Conservation (phyloP, 1,284 basidiomycete genomes). For the Sanghuangporus weigelae region DNA sequence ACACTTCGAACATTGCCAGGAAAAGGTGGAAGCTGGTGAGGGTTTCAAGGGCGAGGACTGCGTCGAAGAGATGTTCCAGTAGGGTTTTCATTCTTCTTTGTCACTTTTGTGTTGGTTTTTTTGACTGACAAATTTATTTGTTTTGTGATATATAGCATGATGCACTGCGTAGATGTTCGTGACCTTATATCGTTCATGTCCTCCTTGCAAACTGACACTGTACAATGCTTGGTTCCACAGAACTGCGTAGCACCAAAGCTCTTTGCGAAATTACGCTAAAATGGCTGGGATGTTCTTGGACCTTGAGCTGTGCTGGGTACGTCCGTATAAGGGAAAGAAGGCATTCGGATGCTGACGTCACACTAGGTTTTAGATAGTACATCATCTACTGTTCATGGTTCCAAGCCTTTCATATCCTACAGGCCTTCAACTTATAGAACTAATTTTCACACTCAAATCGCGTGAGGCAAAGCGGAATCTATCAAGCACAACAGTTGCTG, state of each 20-base stretch:
- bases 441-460: background rate
- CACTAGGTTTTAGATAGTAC: background rate
- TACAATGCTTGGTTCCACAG: constrained; percentile 30
- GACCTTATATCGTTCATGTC: background rate
- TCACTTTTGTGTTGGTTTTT: background rate
- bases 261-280: constrained; percentile 60
- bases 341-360: background rate
- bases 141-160: constrained; percentile 49
- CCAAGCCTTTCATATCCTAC: background rate
- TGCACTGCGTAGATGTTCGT: constrained; percentile 86
- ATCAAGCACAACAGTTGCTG: background rate
- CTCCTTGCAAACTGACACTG: background rate
- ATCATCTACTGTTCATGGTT: background rate
- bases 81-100: constrained; percentile 28
- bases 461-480: background rate
- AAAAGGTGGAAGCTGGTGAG: constrained; percentile 77
- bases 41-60: constrained; percentile 88
- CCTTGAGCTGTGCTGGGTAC: background rate
- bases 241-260: constrained; percentile 78
- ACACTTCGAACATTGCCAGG: constrained; percentile 89
- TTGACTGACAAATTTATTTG: constrained; percentile 14
- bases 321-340: background rate
- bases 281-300: background rate
- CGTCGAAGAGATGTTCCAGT: constrained; percentile 89
- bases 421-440: background rate